Base-by-base conservation (phyloP, 495 filamentous ascomycete genomes). In the Xylaria scruposa region DNA sequence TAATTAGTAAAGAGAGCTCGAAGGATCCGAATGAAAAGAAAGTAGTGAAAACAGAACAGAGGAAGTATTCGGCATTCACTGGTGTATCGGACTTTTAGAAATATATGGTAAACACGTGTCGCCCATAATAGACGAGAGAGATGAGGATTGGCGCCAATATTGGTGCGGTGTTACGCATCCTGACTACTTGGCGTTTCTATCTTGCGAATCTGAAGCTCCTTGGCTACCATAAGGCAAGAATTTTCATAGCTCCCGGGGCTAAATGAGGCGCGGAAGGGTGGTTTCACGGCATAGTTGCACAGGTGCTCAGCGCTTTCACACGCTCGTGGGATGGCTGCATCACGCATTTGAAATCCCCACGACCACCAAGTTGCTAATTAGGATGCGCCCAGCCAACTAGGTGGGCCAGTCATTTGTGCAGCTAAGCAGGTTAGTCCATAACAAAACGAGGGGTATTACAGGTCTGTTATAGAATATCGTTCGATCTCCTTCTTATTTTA, bases 181-280 rank as follows among this genome's bases (percentile, higher is more conserved):
- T n/a, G 4, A 51, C 47, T 51, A 46, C 63, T 67, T 67, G 63
- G 63, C 63, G 63, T 51, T 53, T 67, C 10, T 31, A 15, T 53
- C 63, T 26, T 31, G 26, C 63, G 12, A 53, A 38, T 53, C 47
- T 54, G 63, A 67, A 13, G 63, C 47, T 67, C 62, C 63, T 67
- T 67, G 63, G 63, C 63, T 38, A 51, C 63, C 46, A 67, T 31
- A 38, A 53, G n/a, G 63, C 44, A 67, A 17, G 46, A 67, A 53
- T 33, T 24, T 38, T 38, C 29, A 53, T 7, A 67, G 26, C 46
- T 44, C 4, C 17, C 17, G 24, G n/a, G 8, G 46, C 46, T 31
- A 53, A 67, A 47, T 33, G 46, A 53, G 46, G 46, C 63, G 47
- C 47, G 47, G 29, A 33, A 51, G 40, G 4, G 42, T 67, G 46